phyloP scores from a whole-genome alignment of 73 alveolate species.

The Vitrella brassicaformis region DNA sequence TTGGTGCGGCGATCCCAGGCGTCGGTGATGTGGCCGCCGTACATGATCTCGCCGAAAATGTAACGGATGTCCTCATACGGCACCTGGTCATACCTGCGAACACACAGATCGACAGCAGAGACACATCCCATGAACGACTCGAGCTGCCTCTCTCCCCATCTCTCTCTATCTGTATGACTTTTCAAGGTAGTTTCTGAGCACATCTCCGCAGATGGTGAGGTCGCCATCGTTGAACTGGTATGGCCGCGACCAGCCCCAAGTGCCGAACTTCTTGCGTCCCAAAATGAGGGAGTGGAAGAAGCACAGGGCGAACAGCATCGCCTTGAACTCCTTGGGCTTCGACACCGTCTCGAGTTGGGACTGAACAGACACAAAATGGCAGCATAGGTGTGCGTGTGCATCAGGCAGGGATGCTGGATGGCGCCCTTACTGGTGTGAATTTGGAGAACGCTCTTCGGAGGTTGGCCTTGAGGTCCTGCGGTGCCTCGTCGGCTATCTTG shows the following conservation, averaged over 20 bases:
- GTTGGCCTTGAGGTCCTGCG: slow-evolving; percentile 93
- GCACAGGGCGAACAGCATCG: slow-evolving; percentile 92
- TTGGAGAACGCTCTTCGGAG: slow-evolving; percentile 94
- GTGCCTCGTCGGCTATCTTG: slow-evolving; percentile 98
- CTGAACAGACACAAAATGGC: no score
- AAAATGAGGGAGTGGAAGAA: slow-evolving; percentile 95
- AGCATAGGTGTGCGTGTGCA: no score
- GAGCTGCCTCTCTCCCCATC: slow-evolving; percentile 24
- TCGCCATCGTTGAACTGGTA: slow-evolving; percentile 99
- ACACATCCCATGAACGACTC: no score
- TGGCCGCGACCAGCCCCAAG: slow-evolving; percentile 95
- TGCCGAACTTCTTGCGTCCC: slow-evolving; percentile 95
- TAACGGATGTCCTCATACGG: slow-evolving; percentile 81
- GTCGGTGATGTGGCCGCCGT: slow-evolving; percentile 99
- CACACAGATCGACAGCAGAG: no score
- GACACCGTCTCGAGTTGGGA: not conserved
- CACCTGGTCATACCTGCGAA: slow-evolving; percentile 43
- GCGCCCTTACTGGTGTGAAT: slow-evolving; percentile 77
- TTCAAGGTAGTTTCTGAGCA: slow-evolving; percentile 89
- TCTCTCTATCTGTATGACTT: slow-evolving; percentile 88
- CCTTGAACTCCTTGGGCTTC: slow-evolving; percentile 78
- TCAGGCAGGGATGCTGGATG: no score
- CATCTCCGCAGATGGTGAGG: slow-evolving; percentile 92
- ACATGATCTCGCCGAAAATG: slow-evolving; percentile 96
- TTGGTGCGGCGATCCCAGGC: slow-evolving; percentile 97